Base-by-base conservation (phyloP, 2,329 filamentous ascomycete genomes). In the Pseudogymnoascus sp. region DNA sequence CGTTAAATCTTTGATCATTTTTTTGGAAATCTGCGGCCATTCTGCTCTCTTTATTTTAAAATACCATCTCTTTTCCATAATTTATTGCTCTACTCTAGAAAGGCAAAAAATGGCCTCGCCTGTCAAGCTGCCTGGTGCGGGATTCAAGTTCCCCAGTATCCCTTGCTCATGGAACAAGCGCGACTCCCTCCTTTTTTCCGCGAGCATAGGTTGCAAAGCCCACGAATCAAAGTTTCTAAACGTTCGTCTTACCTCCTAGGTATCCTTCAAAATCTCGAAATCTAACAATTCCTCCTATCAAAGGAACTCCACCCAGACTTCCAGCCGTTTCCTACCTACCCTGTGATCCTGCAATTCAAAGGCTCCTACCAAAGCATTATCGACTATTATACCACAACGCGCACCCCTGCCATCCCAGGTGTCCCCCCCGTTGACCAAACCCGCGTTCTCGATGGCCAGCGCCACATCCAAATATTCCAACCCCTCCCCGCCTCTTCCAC, bases 321-420 rank as follows among this genome's bases (percentile, higher is more conserved):
- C 35, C 35, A 36, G 5, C 4, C 35, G 13, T 36, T 36, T 13
- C 35, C 35, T 6, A 36, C 35, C 4, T 36, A 36, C 87, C 86
- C 78, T n/a, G 35, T 36, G 35, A 36, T 36, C 35, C 72, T 79
- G 4, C 72, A 73, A 38, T 79, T 78, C 70, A 80, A 80, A 68
- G 74, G 77, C 68, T 78, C 77, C 5, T 74, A 76, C 61, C 76
- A 78, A 64, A 78, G 79, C 66, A 76, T 79, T 44, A 76, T 75
- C 63, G 74, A 79, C 68, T 78, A 78, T 67, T 72, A 76, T 67
- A 69, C 73, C 6, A 74, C 74, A 23, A 74, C 73, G 28, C 73
- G 73, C 1, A 66, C 71, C 1, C 71, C 67, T 35, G 67, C 72
- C 6, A 73, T 78, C 0, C 78, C 78, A 1, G 76, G 75, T 10